Evolutionary conservation across 1,139 yeast species (phyloP), one percentile per base, ranked within the genome.

Genomic region (Saccharomyces uvarum): DNA sequence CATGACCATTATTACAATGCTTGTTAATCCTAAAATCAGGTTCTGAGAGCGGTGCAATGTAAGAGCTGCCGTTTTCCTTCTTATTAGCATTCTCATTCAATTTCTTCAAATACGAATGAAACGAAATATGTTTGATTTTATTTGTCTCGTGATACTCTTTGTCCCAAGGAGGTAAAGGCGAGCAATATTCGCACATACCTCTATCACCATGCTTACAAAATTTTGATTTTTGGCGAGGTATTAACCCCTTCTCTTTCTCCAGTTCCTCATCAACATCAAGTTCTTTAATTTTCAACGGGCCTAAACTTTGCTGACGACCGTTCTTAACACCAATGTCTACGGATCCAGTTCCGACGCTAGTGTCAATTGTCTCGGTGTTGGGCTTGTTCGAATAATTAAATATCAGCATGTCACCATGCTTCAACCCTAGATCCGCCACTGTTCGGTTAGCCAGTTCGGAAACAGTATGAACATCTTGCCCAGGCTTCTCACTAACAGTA

Each of bases 111-210:
- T 89, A 77, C 0, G 98, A 85, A 67, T 90, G 96, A 70, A 85
- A 90, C 2, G 97, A 89, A 54, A 83, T 75, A 70, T 93, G 99
- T 70, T 95, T 95, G 69, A 91, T 88, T 28, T 82, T 83, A 61
- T 91, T 76, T 58, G 84, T 86, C 54, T 81, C 81, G 60, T 84
- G 85, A 68, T 90, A 91, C 27, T 77, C 81, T 57, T 79, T 78
- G 70, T 93, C 97, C 88, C 93, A 95, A 1, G 99, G 98, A 49
- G 96, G 97, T 56, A 95, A 74, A 0, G 99, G 97, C 52, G 95
- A 84, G 69, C 99, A 93, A 68, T 90, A 89, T 64, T 93, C 99
- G 71, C 99, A 93, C 99, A 93, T 93, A 2, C 98, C 99, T 63
- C 86, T 86, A 42, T 84, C 91, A 2, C 95, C 89, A 68, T 95